Conservation (phyloP, 1,284 basidiomycete species). For the Microbotryum lychnidis-dioicae region DNA sequence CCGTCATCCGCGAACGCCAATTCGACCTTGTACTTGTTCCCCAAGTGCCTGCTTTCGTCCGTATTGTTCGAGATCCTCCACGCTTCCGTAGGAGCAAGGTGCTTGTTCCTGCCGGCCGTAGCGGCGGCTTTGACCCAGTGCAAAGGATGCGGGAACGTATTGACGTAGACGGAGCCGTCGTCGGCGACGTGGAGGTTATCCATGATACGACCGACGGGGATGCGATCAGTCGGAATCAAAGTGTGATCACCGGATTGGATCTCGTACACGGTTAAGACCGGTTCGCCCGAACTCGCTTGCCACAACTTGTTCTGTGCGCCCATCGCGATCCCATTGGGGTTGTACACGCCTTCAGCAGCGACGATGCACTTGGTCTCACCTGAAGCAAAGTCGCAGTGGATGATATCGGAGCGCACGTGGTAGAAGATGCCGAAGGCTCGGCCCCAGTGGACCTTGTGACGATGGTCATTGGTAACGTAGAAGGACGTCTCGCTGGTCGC, state of each 20-base stretch:
- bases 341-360: constrained; percentile 22
- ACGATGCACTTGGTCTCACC: constrained; percentile 13
- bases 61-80: constrained; percentile 26
- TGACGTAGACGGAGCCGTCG: constrained; percentile 22
- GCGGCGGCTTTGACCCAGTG: constrained; percentile 5
- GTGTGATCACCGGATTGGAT: constrained; percentile 20
- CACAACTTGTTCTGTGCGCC: constrained; percentile 25
- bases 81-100: constrained; percentile 3
- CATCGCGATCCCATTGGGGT: constrained; percentile 30
- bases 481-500: constrained; percentile 56
- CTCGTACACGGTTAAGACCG: constrained; percentile 22
- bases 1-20: constrained; percentile 26
- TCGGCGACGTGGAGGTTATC: constrained; percentile 31
- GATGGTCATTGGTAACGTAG: constrained; percentile 60
- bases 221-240: constrained; percentile 15
- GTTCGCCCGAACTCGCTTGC: constrained; percentile 18
- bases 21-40: constrained; percentile 16
- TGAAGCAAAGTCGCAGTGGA: constrained; percentile 25
- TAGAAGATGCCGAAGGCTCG: constrained; percentile 9
- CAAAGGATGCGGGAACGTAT: constrained; percentile 21
- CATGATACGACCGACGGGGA: constrained; percentile 11
- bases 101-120: constrained; percentile 8
- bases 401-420: constrained; percentile 19
- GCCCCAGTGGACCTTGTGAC: constrained; percentile 51
- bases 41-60: constrained; percentile 9